These are phyloP conservation scores for Naganishia liquefaciens DNA, from an alignment of 1,284 basidiomycete genomes.

Conservation along the genomic window DNA sequence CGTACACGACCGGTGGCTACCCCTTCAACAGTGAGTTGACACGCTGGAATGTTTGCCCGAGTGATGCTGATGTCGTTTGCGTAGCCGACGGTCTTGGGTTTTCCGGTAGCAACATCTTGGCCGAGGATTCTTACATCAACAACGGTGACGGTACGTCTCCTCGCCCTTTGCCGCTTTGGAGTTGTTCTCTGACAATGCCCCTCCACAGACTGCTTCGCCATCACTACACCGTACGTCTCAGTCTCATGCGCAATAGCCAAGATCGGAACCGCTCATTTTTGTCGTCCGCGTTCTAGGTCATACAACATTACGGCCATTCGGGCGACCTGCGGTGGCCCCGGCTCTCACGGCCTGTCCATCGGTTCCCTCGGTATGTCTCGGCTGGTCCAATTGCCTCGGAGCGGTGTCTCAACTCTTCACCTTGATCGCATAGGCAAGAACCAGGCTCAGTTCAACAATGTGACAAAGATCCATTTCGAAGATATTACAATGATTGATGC, in stretches of 20 bases:
- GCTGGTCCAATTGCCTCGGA: no score
- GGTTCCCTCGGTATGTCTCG: conserved; percentile 55
- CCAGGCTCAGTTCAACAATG: conserved; percentile 44
- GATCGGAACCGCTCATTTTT: conserved; percentile 58
- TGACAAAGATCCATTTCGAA: conserved; percentile 38
- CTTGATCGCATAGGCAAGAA: conserved; percentile 31
- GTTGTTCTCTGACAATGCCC: neutral
- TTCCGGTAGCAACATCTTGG: conserved; percentile 55
- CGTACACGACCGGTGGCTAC: conserved; percentile 56
- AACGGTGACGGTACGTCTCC: conserved; percentile 1
- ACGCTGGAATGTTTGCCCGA: neutral
- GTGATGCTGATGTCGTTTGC: neutral
- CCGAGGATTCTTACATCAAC: conserved; percentile 57
- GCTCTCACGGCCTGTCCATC: conserved; percentile 58
- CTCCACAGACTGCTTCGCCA: conserved; percentile 9
- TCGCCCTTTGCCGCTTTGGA: neutral
- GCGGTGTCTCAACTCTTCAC: neutral
- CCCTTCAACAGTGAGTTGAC: conserved; percentile 57
- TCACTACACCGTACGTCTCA: conserved; percentile 45
- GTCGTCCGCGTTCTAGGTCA: conserved; percentile 56
- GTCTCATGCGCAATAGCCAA: no score
- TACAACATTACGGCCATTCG: conserved; percentile 56
- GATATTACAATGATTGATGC: conserved; percentile 45
- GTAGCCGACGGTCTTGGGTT: conserved; percentile 44
- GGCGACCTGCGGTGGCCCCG: conserved; percentile 56